phyloP scores from a whole-genome alignment of 2,329 filamentous ascomycete genomes.

The Fusarium buxicola region DNA sequence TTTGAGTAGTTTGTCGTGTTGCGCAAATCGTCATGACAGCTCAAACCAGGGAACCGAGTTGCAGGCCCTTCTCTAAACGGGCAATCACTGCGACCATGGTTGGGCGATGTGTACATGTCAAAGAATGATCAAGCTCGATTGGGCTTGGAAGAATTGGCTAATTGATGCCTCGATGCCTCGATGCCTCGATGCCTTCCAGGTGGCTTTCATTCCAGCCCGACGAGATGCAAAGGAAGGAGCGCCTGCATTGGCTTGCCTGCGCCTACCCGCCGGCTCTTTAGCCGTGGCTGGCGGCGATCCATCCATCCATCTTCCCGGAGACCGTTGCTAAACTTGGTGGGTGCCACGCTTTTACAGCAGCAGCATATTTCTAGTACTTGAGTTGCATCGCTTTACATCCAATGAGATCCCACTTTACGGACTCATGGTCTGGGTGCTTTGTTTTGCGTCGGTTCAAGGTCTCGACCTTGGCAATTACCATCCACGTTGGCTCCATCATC shows the following conservation, averaged over 20 bases:
- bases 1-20: too few species aligned
- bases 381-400: too few species aligned
- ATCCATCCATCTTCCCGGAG: neutral
- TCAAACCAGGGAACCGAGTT: constrained; percentile 15
- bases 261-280: constrained; percentile 11
- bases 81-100: constrained; percentile 3
- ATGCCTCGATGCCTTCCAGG: neutral
- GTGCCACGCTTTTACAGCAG: neutral
- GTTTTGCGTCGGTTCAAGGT: neutral
- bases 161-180: too few species aligned
- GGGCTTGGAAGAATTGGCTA: neutral
- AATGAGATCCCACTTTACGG: too few species aligned
- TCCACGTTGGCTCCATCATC: constrained; percentile 1
- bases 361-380: too few species aligned
- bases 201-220: constrained; percentile 3
- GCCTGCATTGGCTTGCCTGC: constrained; percentile 27
- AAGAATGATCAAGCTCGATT: neutral
- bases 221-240: constrained; percentile 14
- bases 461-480: neutral
- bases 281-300: constrained; percentile 23
- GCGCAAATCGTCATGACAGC: too few species aligned
- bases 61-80: constrained; percentile 8
- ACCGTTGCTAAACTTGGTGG: neutral
- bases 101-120: neutral
- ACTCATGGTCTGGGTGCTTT: too few species aligned